Base-by-base conservation (phyloP, 2,329 filamentous ascomycete genomes). In the Albophoma yamanashiensis region DNA sequence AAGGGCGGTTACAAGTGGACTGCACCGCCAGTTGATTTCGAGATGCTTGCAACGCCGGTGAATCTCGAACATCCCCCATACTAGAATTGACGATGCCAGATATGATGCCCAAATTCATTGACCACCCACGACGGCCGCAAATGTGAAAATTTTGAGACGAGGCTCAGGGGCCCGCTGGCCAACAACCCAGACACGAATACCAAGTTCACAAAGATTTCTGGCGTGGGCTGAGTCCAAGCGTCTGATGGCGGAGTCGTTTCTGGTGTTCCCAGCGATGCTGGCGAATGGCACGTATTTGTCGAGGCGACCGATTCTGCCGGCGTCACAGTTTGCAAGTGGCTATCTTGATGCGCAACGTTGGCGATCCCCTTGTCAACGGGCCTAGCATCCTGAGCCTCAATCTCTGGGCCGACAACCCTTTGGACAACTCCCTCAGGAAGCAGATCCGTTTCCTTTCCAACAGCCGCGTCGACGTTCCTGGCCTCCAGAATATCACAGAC, bases 331-430 rank as follows among this genome's bases (percentile, higher is more conserved):
- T 73, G 1, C 58, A 63, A 15, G 67, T 75, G 47, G 68, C 58
- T 4, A 73, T 77, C 34, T 74, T 71, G 2, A 68, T 77, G 2
- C 64, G 64, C 11, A 60, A 60, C 1, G 31, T 62, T 1, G 66
- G 67, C 17, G 47, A 66, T 2, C 61, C 64, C 6, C 68, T 78
- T 2, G 66, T 77, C 1, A 66, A 70, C 12, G 57, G 71, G 31
- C 64, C 77, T 40, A 67, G 67, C 47, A 70, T 77, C 15, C 64
- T 77, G 56, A 68, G 72, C 4, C 72, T 69, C 60, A 78, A 78
- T 65, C 66, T 78, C 58, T 78, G 76, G 76, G 63, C 68, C 4
- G 75, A 74, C 53, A 68, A 68, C 2, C 62, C 67, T 11, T 70
- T 77, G 39, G 69, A 70, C 36, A 63, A 71, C 62, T 74, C 71